These are phyloP conservation scores for Mycosphaerelloides madeirae DNA, from an alignment of 2,329 filamentous ascomycete genomes.

Conservation along the genomic window DNA sequence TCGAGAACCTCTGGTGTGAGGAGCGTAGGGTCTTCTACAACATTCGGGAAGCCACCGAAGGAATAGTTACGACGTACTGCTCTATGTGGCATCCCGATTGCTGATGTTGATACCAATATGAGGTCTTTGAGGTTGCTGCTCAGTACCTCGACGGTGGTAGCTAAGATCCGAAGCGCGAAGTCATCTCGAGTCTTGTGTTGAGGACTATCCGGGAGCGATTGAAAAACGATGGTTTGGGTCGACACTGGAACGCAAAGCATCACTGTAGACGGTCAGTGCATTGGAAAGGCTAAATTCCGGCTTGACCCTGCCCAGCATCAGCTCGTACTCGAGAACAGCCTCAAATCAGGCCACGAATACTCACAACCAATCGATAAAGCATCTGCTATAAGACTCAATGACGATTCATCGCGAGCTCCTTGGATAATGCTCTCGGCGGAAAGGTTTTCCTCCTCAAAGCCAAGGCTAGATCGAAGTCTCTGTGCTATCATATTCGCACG, in stretches of 20 bases:
- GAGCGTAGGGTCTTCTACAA: background rate
- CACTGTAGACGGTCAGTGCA: conserved; percentile 1
- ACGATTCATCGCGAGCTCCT: background rate
- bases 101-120: conserved; percentile 4
- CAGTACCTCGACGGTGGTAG: conserved; percentile 5
- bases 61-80: background rate
- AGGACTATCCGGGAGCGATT: conserved; percentile 1
- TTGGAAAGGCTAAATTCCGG: background rate
- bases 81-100: background rate
- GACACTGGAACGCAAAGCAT: conserved; percentile 12
- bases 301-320: too few relatives aligned
- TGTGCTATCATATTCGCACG: conserved; percentile 1
- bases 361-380: too few relatives aligned
- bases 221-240: conserved; percentile 4
- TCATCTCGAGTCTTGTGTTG: background rate
- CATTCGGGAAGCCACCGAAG: background rate
- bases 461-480: background rate
- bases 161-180: conserved; percentile 5
- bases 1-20: background rate
- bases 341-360: too few relatives aligned
- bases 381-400: too few relatives aligned
- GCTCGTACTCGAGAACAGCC: too few relatives aligned
- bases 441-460: background rate
- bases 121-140: conserved; percentile 6
- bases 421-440: conserved; percentile 1